Conservation (phyloP, 805 yeast species). For the Schizosaccharomyces osmophilus region DNA sequence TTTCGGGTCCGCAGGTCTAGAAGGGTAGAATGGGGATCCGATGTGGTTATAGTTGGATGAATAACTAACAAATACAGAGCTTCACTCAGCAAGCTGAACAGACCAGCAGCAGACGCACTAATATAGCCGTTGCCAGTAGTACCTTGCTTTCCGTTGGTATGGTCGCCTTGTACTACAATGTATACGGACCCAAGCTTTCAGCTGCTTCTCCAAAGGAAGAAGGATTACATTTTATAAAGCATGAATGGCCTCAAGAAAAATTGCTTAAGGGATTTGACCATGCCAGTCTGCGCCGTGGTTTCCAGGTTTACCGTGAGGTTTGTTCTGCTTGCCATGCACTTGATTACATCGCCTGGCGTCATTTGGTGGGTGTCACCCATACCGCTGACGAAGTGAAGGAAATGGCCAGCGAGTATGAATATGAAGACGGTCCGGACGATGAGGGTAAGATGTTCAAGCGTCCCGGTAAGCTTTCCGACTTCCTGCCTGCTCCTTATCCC, state of each 20-base stretch:
- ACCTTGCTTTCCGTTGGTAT: conserved; percentile 53
- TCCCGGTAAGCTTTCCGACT: conserved; percentile 92
- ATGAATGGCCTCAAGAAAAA: conserved; percentile 84
- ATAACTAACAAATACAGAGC: background rate
- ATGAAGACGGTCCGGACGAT: conserved; percentile 87
- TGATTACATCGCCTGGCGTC: conserved; percentile 95
- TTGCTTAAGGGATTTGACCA: conserved; percentile 27
- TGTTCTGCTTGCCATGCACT: conserved; percentile 97
- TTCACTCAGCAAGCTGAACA: background rate
- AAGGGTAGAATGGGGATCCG: too few species aligned
- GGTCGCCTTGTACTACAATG: conserved; percentile 59
- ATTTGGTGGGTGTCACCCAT: conserved; percentile 89
- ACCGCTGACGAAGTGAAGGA: conserved; percentile 70
- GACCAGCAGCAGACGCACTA: background rate
- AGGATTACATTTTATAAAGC: conserved; percentile 88
- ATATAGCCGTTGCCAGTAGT: conserved; percentile 13
- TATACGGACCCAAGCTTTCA: conserved; percentile 47
- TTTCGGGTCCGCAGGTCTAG: conserved; percentile 8
- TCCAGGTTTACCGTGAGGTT: conserved; percentile 94
- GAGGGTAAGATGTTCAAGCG: conserved; percentile 96
- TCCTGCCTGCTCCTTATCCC: conserved; percentile 82
- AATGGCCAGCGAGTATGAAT: conserved; percentile 88
- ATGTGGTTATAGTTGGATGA: too few species aligned
- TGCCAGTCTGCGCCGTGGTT: conserved; percentile 70
- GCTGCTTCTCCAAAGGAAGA: conserved; percentile 76